These are phyloP conservation scores for Petunia hybrid DNA, from an alignment of 305 asterid genomes.

Conservation along the genomic window DNA sequence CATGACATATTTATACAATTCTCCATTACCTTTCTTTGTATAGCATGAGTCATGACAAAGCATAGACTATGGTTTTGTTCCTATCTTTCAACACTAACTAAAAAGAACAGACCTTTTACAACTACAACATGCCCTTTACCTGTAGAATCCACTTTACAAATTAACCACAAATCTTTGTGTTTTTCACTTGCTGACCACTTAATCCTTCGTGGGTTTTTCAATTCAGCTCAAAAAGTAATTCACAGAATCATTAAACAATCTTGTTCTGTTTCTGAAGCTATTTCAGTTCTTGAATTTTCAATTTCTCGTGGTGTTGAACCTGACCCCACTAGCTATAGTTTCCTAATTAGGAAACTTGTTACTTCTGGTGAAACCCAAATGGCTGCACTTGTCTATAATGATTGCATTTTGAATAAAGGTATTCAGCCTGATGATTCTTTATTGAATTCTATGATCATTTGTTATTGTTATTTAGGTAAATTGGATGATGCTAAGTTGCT, in stretches of 20 bases:
- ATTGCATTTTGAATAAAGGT: slow-evolving; percentile 43
- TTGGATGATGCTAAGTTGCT: slow-evolving; percentile 58
- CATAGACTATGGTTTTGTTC: slow-evolving; percentile 23
- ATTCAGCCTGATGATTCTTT: slow-evolving; percentile 39
- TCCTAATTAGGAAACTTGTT: slow-evolving; percentile 55
- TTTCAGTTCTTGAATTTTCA: slow-evolving; percentile 51
- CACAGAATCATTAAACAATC: slow-evolving; percentile 52
- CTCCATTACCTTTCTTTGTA: not conserved
- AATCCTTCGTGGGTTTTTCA: slow-evolving; percentile 51
- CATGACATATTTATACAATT: not conserved
- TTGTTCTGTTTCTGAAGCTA: slow-evolving; percentile 49
- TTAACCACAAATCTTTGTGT: slow-evolving; percentile 43
- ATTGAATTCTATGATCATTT: slow-evolving; percentile 61
- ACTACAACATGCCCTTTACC: slow-evolving; percentile 57
- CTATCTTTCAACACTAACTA: slow-evolving; percentile 27
- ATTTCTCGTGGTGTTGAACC: slow-evolving; percentile 52
- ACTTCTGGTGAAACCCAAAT: slow-evolving; percentile 44
- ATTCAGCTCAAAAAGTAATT: slow-evolving; percentile 55
- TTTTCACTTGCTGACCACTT: slow-evolving; percentile 54
- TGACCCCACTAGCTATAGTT: slow-evolving; percentile 45
- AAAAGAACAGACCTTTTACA: slow-evolving; percentile 38
- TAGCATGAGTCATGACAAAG: slow-evolving; percentile 48
- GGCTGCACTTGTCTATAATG: slow-evolving; percentile 54
- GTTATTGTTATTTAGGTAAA: slow-evolving; percentile 59
- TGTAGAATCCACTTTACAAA: slow-evolving; percentile 38